Percentiles rank a stretch among this genome's conserved stretches.
phyloP scores from a whole-genome alignment of 805 yeast species.

The Saturnispora saitoi region DNA sequence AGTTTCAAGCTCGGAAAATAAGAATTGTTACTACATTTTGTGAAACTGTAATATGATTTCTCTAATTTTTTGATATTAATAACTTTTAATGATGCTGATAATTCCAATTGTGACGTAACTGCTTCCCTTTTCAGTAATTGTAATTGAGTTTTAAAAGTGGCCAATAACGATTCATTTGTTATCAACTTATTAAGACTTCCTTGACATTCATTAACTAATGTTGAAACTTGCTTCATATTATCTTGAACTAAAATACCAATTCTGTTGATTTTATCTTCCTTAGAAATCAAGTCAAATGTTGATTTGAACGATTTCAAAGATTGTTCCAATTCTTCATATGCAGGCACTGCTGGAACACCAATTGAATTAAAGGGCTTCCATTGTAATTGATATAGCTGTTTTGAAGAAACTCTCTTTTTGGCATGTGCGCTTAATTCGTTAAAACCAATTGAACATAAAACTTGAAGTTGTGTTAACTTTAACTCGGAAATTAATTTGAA shows the following conservation, averaged over 20 bases:
- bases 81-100: neutral
- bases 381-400: constrained; percentile 44
- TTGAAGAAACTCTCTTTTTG: constrained; percentile 21
- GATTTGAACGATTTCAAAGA: constrained; percentile 13
- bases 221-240: constrained; percentile 1
- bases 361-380: constrained; percentile 75
- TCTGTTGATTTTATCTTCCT: constrained; percentile 10
- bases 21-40: constrained; percentile 31
- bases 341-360: constrained; percentile 65
- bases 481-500: constrained; percentile 16
- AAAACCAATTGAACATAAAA: constrained; percentile 19
- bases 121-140: constrained; percentile 8
- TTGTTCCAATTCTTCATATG: constrained; percentile 31
- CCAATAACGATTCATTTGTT: neutral
- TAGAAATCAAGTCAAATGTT: constrained; percentile 11
- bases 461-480: constrained; percentile 20
- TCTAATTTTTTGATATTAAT: neutral
- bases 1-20: constrained; percentile 37
- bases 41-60: constrained; percentile 15
- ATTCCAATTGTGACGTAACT: constrained; percentile 4
- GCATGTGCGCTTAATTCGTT: constrained; percentile 22
- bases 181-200: constrained; percentile 7
- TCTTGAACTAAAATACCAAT: constrained; percentile 13
- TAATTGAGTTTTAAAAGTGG: neutral
- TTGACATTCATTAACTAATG: constrained; percentile 2